These are phyloP conservation scores for Tinospora cordifolia DNA, from an alignment of 164 flowering plant genomes.

Conservation along the genomic window DNA sequence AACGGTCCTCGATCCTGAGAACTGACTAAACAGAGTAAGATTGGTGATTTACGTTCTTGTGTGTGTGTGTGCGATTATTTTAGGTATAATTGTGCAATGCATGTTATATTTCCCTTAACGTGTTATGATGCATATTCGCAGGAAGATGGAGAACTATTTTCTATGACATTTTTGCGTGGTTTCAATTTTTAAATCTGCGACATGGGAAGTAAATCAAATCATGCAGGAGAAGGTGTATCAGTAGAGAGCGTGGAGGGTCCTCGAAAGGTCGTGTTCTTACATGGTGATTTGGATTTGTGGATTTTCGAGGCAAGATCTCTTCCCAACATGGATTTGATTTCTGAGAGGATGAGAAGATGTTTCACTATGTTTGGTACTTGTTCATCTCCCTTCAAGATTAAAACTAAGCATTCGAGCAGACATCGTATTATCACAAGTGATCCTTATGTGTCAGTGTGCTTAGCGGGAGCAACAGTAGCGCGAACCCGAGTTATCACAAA, in stretches of 20 bases:
- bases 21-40: too few species aligned
- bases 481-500: slow-evolving; percentile 58
- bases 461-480: slow-evolving; percentile 66
- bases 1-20: too few species aligned
- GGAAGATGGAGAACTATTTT: background rate
- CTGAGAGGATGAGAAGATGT: slow-evolving; percentile 52
- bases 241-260: slow-evolving; percentile 6
- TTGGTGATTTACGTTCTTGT: too few species aligned
- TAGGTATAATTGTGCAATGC: too few species aligned
- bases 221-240: slow-evolving; percentile 11
- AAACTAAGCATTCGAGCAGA: slow-evolving; percentile 12
- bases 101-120: too few species aligned
- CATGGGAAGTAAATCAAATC: slow-evolving; percentile 19
- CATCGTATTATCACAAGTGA: slow-evolving; percentile 59
- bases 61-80: too few species aligned
- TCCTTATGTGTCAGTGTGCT: slow-evolving; percentile 69
- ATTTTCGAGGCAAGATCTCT: slow-evolving; percentile 57
- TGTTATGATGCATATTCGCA: background rate
- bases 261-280: slow-evolving; percentile 37
- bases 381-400: slow-evolving; percentile 19
- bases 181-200: background rate
- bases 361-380: slow-evolving; percentile 37
- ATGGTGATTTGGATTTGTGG: slow-evolving; percentile 57
- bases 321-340: slow-evolving; percentile 67
- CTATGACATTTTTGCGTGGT: slow-evolving; percentile 1